These are phyloP conservation scores for Phytophthora citrophthora DNA, from an alignment of 352 stramenopile species.

Conservation along the genomic window DNA sequence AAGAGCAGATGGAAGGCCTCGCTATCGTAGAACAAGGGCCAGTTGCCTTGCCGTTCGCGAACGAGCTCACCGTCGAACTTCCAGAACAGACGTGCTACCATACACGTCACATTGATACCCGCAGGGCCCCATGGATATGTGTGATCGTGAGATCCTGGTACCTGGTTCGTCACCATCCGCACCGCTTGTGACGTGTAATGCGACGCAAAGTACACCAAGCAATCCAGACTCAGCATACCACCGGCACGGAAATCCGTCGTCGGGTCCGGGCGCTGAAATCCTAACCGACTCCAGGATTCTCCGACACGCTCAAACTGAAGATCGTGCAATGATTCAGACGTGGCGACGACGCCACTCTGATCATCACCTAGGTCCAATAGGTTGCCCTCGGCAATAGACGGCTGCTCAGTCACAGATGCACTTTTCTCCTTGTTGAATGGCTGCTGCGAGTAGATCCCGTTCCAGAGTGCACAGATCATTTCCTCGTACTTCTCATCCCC, in stretches of 20 bases:
- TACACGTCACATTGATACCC: slow-evolving; percentile 88
- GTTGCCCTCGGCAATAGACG: slow-evolving; percentile 34
- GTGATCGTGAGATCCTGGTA: slow-evolving; percentile 80
- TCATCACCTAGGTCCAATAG: slow-evolving; percentile 31
- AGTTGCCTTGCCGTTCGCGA: slow-evolving; percentile 67
- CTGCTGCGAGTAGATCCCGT: slow-evolving; percentile 65
- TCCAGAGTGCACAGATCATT: slow-evolving; percentile 67
- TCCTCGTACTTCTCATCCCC: slow-evolving; percentile 71
- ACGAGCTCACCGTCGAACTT: slow-evolving; percentile 78
- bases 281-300: slow-evolving; percentile 80
- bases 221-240: slow-evolving; percentile 81
- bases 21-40: slow-evolving; percentile 71
- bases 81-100: slow-evolving; percentile 83
- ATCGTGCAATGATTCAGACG: slow-evolving; percentile 15
- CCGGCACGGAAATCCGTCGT: slow-evolving; percentile 88
- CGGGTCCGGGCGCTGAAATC: slow-evolving; percentile 84
- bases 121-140: slow-evolving; percentile 87
- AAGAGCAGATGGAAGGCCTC: slow-evolving; percentile 84
- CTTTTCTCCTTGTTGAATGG: slow-evolving; percentile 38
- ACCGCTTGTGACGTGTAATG: slow-evolving; percentile 73
- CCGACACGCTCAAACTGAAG: slow-evolving; percentile 73
- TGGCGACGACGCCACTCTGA: slow-evolving; percentile 3
- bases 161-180: slow-evolving; percentile 78
- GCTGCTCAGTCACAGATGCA: slow-evolving; percentile 15
- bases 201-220: slow-evolving; percentile 81